Base-by-base conservation (phyloP, 129 eudicot genomes). In the Artemisia tridentata region DNA sequence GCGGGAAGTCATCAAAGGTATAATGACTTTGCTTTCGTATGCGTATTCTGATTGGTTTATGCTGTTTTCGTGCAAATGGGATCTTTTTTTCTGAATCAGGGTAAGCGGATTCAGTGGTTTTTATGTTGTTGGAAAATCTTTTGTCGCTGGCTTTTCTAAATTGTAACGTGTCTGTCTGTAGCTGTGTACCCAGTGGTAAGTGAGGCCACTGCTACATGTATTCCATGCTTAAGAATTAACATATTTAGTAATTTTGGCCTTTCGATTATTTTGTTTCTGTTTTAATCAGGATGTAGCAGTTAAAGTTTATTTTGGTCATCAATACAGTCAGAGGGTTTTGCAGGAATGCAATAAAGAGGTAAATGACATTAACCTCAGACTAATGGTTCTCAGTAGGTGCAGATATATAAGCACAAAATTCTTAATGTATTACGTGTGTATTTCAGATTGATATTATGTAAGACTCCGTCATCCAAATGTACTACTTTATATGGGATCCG, bases 391-490 rank as follows among this genome's bases (percentile, higher is more conserved):
- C 5, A 49, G 1, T 13, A 14, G 15, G 25, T 43, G 38, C 15
- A 63, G n/a, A 43, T 57, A 59, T 56, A 25, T 27, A 27, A 23
- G 3, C 3, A 45, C 19, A 41, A 52, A 3, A 63, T 51, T 5
- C 54, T 8, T 59, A 25, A 48, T 63, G n/a, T 6, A 29, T 19
- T 54, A 57, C 29, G 21, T 59, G 23, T 65, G 14, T 66, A 46
- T 17, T 72, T 75, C 86, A 92, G 98, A 83, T 88, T 68, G 81
- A 82, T 61, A 85, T 86, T 54, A 92, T 92, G 96, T 88, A 62
- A 85, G 81, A 75, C 75, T 92, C n/a, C 86, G 96, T 23, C 98
- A 92, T 81, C 98, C 98, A 72, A 92, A 92, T 73, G 96, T 92
- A 38, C 63, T 92, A 84, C 79, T 92, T 76, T 92, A 84, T 66